phyloP scores from a whole-genome alignment of 148 eudicot species.

The Rhododendron ferrugineum region DNA sequence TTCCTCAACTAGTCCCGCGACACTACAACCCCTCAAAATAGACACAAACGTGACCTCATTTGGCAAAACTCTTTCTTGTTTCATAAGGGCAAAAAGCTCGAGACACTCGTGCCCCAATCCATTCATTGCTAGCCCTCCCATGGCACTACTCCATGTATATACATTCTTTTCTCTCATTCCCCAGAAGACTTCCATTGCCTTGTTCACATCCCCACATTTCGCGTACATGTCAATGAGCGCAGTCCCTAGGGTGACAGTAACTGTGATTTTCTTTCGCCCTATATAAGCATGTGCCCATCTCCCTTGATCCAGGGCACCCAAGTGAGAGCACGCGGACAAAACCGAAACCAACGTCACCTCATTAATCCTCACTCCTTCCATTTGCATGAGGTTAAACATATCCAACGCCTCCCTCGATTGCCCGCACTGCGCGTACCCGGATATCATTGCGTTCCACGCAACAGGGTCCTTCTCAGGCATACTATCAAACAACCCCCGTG shows the following conservation, averaged over 20 bases:
- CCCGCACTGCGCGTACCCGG: conserved; percentile 3
- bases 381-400: conserved; percentile 3
- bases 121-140: conserved; percentile 12
- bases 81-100: conserved; percentile 12
- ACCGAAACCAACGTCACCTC: conserved; percentile 4
- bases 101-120: conserved; percentile 2
- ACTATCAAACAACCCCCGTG: conserved; percentile 4
- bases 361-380: conserved; percentile 6
- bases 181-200: conserved; percentile 11
- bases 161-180: conserved; percentile 8
- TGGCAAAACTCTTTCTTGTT: conserved; percentile 7
- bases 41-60: conserved; percentile 13
- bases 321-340: conserved; percentile 6
- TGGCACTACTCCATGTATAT: conserved; percentile 10
- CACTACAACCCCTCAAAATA: conserved; percentile 12
- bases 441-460: conserved; percentile 4
- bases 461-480: conserved; percentile 7
- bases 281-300: conserved; percentile 10
- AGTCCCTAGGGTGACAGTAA: conserved; percentile 3
- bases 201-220: conserved; percentile 9
- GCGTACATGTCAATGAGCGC: conserved; percentile 10
- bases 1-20: conserved; percentile 10
- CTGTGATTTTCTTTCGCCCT: background rate
- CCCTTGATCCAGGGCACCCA: conserved; percentile 10
- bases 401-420: conserved; percentile 3